Evolutionary conservation across 257 asterid genomes (phyloP).

Genomic region (Solanum corneliomulleri): DNA sequence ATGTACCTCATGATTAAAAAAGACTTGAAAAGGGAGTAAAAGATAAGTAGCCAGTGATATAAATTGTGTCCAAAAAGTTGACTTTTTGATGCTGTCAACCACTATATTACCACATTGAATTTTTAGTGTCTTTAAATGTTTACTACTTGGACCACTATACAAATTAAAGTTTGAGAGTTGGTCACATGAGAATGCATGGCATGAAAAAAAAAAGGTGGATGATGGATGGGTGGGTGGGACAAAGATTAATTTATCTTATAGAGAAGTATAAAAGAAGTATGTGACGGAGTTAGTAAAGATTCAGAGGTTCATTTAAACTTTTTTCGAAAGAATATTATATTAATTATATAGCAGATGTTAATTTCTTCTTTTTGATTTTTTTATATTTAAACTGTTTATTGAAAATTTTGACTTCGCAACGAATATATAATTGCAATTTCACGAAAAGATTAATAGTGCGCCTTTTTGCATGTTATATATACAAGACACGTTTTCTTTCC

Average conservation of each 20-base stretch:
- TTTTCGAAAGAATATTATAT: too few relatives aligned
- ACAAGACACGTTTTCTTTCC: conserved; percentile 5
- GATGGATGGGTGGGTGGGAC: neutral
- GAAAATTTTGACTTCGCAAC: neutral
- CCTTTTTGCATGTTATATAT: conserved; percentile 7
- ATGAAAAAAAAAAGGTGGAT: neutral
- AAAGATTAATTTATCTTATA: neutral
- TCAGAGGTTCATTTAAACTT: too few relatives aligned
- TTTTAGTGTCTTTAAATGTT: conserved; percentile 7
- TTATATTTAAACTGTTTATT: too few relatives aligned
- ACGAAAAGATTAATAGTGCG: neutral
- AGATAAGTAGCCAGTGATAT: neutral
- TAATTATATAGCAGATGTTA: neutral
- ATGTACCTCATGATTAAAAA: neutral
- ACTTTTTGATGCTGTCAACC: conserved; percentile 16
- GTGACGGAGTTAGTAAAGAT: neutral
- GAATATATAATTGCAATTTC: neutral
- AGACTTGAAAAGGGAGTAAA: neutral
- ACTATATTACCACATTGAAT: conserved; percentile 7
- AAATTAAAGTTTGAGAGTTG: neutral
- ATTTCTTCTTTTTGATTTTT: too few relatives aligned
- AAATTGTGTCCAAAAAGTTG: conserved; percentile 19
- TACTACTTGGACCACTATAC: conserved; percentile 11
- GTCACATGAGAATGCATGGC: neutral
- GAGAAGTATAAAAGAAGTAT: too few relatives aligned